A percentile compares a stretch with the other conserved stretches of the same genome.
phyloP scores from a whole-genome alignment of 176 grass and related monocot genomes.

The Rhynchospora pubera region DNA sequence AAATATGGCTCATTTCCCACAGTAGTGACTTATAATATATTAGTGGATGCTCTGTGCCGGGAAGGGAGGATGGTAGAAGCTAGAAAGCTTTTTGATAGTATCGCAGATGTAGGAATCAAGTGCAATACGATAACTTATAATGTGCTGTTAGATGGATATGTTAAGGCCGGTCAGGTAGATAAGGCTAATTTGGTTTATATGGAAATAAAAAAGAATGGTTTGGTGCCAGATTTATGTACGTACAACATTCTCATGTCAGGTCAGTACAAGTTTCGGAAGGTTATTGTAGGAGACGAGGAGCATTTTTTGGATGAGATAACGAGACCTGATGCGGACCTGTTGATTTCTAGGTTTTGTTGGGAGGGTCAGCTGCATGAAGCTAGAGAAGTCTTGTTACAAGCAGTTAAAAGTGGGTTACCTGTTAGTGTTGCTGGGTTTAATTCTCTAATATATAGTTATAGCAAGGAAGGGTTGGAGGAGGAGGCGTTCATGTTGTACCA shows the following conservation, averaged over 20 bases:
- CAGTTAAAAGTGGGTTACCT: constrained; percentile 39
- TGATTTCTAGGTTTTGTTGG: constrained; percentile 64
- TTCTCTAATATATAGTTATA: constrained; percentile 53
- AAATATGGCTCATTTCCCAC: constrained; percentile 27
- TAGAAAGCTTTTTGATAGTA: constrained; percentile 51
- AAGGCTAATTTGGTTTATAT: constrained; percentile 39
- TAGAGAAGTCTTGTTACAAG: constrained; percentile 30
- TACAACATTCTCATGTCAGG: constrained; percentile 79
- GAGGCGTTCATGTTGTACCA: constrained; percentile 62
- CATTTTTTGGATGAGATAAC: constrained; percentile 30
- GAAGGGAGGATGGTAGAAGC: constrained; percentile 65
- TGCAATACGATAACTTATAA: constrained; percentile 75
- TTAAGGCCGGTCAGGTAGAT: constrained; percentile 56
- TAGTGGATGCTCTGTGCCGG: constrained; percentile 47
- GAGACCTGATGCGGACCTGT: constrained; percentile 46
- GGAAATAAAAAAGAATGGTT: constrained; percentile 59
- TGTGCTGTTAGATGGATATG: constrained; percentile 79
- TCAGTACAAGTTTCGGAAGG: constrained; percentile 48
- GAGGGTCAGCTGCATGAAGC: constrained; percentile 58
- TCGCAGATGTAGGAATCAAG: constrained; percentile 40
- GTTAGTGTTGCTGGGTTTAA: constrained; percentile 64
- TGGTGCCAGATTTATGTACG: constrained; percentile 66
- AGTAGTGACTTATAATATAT: constrained; percentile 69
- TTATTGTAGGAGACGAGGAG: constrained; percentile 15
- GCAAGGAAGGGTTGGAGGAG: constrained; percentile 66